A percentile compares a stretch with the other conserved stretches of the same genome.
Evolutionary conservation across 1,139 yeast species (phyloP).

Genomic region (Kurtzmaniella natalensis): DNA sequence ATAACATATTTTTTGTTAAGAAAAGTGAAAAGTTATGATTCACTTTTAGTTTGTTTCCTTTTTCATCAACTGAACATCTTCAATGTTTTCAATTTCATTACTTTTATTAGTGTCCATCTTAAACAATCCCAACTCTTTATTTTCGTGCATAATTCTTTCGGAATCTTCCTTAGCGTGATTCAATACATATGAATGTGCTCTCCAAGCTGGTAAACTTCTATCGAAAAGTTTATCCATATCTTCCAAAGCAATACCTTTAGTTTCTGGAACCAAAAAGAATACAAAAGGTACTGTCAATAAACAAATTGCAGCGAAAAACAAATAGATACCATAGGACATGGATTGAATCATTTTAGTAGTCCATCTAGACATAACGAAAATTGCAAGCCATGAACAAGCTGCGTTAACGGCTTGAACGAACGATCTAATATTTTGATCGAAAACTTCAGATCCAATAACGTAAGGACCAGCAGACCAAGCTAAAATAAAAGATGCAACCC

Average conservation of each 20-base stretch:
- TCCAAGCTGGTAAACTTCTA: constrained; percentile 22
- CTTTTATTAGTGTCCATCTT: constrained; percentile 17
- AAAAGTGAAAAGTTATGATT: too few species aligned
- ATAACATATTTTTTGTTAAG: neutral
- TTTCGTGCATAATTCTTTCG: constrained; percentile 12
- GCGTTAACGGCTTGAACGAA: constrained; percentile 43
- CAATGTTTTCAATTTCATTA: constrained; percentile 14
- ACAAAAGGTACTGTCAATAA: constrained; percentile 32
- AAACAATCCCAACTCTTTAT: constrained; percentile 12
- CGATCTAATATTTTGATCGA: constrained; percentile 39
- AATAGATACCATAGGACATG: constrained; percentile 40
- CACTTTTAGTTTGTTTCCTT: too few species aligned
- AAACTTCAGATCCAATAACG: constrained; percentile 40
- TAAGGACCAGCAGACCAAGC: constrained; percentile 47
- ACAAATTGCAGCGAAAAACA: constrained; percentile 35
- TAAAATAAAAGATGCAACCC: constrained; percentile 40
- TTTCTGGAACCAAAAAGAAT: constrained; percentile 35
- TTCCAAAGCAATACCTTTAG: constrained; percentile 40
- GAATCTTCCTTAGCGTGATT: constrained; percentile 17
- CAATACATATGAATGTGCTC: constrained; percentile 26
- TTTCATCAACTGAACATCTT: constrained; percentile 9
- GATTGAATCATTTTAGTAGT: constrained; percentile 34
- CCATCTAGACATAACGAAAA: constrained; percentile 37
- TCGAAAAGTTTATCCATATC: constrained; percentile 41
- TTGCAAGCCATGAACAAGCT: constrained; percentile 41